A percentile compares a stretch with the other conserved stretches of the same genome.
Evolutionary conservation across 257 asterid genomes (phyloP).

Genomic region (Petrea volubilis): DNA sequence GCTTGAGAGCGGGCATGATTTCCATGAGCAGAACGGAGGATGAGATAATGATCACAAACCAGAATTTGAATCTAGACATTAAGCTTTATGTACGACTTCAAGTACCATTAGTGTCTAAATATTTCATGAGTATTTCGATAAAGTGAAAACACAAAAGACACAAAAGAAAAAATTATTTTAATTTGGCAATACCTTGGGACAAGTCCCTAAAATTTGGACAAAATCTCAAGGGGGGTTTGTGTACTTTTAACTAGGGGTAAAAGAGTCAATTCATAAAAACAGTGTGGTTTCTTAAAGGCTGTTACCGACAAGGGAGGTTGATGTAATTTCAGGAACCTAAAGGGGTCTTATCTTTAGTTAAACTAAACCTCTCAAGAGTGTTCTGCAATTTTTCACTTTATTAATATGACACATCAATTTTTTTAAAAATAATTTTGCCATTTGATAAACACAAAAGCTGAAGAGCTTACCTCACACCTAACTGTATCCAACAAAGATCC

Average conservation of each 20-base stretch:
- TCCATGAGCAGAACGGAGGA: neutral
- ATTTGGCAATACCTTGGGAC: neutral
- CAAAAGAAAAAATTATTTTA: neutral
- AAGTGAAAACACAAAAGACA: neutral
- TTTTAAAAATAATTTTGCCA: neutral
- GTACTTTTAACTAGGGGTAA: neutral
- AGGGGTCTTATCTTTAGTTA: neutral
- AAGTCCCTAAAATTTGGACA: neutral
- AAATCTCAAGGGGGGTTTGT: neutral
- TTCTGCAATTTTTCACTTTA: neutral
- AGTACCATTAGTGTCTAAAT: neutral
- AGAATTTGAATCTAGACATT: neutral
- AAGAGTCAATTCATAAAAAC: neutral
- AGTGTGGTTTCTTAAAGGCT: neutral
- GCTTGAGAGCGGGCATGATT: neutral
- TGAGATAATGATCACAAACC: neutral
- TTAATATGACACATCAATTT: neutral
- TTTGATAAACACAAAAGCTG: neutral
- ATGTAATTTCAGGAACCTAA: neutral
- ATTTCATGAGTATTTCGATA: neutral
- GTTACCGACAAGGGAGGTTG: neutral
- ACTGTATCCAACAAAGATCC: constrained; percentile 54
- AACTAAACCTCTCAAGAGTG: neutral
- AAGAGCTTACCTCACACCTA: constrained; percentile 60
- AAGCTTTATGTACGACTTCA: neutral